Conservation (phyloP, 2,329 filamentous ascomycete genomes). For the Tolypocladium nubicola region DNA sequence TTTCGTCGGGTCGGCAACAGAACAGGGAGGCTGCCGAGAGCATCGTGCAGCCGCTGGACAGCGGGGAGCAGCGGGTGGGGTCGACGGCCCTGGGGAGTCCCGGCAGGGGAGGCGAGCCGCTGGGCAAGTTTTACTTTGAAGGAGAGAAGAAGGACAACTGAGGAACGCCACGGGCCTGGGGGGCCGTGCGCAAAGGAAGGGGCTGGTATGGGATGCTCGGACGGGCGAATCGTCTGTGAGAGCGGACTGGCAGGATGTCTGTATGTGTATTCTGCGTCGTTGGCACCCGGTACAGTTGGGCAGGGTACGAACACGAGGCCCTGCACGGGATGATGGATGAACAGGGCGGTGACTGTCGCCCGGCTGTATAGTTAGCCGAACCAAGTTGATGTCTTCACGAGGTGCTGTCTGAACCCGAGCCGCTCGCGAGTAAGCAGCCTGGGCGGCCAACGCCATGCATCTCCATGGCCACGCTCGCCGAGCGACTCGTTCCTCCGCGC, state of each 20-base stretch:
- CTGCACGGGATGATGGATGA: background rate
- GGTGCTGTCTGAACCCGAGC: background rate
- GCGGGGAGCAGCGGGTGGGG: conserved; percentile 31
- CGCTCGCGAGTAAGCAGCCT: background rate
- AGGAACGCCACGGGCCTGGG: background rate
- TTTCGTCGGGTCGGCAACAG: conserved; percentile 27
- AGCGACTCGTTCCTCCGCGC: background rate
- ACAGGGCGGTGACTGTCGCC: background rate
- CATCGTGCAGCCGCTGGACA: conserved; percentile 48
- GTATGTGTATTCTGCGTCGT: background rate
- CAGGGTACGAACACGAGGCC: background rate
- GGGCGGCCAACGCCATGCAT: no score
- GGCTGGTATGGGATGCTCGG: background rate
- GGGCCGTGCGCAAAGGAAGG: background rate
- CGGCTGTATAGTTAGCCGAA: background rate
- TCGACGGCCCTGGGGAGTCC: conserved; percentile 30
- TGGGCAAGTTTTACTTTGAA: conserved; percentile 54
- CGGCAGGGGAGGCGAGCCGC: conserved; percentile 30
- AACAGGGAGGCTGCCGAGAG: conserved; percentile 50
- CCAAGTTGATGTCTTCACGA: background rate
- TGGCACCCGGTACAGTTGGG: background rate
- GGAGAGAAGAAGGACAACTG: conserved; percentile 23
- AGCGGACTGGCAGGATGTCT: background rate
- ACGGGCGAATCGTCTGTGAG: background rate
- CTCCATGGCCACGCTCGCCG: background rate